Evolutionary conservation across 768 basidiomycete genomes (phyloP), one percentile per base, ranked within the genome.

Genomic region (Phaeotremella fagi): DNA sequence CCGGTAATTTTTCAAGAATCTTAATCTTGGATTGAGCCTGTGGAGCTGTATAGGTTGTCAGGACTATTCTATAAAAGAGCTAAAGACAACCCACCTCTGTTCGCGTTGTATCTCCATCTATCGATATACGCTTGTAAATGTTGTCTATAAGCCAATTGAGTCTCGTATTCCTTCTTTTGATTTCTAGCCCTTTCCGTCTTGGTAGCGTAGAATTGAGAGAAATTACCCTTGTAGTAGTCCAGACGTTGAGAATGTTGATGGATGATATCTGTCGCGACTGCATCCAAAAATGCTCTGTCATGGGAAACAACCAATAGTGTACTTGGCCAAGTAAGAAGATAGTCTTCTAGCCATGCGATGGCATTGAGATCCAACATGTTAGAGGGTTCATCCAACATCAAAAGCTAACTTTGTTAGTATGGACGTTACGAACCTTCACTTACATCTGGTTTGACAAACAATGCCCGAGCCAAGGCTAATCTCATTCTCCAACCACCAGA

Each of bases 141-240:
- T 66, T 87, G 87, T 50, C 95, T 82, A 72, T 98, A 98, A 9
- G 87, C 86, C 82, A 95, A 84, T 75, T 99, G 95, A 0, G 90
- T 79, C 28, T 98, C 94, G 74, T 98, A 99, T 74, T 98, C 94
- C 75, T 90, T 91, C 75, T 68, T 72, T 57, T 92, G 77, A 68
- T 91, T 91, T 54, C 84, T 83, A 63, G 90, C 87, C 24, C 95
- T 85, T 70, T 98, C 95, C 3, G 86, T 88, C 77, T 98, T 97
- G 20, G 94, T 98, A 1, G 94, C 92, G 72, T 99, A 98, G 80
- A 99, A 98, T 73, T 98, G 92, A 1, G 88, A 85, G 75, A 98
- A 99, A 77, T 98, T 98, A 83, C 94, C 95, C 78, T 97, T 95
- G 79, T 92, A 98, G 77, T 98, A 98, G 72, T 98, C 91, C 18